Evolutionary conservation across 2,329 filamentous ascomycete genomes (phyloP), one percentile per base, ranked within the genome.

Genomic region (Chaetothyriales sp.): DNA sequence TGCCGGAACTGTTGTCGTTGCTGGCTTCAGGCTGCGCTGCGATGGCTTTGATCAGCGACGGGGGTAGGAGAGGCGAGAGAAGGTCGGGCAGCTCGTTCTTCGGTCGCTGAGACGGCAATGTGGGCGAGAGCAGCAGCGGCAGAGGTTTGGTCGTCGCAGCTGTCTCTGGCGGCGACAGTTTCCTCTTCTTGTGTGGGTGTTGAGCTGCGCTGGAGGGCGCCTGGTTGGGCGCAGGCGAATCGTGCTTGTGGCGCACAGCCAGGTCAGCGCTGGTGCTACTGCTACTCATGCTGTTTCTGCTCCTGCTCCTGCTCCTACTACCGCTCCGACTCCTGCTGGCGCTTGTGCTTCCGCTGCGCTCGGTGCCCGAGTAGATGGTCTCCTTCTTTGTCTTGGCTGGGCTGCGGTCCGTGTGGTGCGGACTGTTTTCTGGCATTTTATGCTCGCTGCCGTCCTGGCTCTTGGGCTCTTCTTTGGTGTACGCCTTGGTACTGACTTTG

Each of bases 401-500:
- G 32, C 32, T 5, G 32, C 32, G 5, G 32, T 39, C 32, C 10
- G 28, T 9, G 8, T 10, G 28, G 2, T 32, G 28, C 12, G 10
- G 32, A 4, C 32, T 15, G 12, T 39, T 15, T 9, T 39, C 32
- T 39, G 3, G 32, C 32, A 39, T 39, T 39, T 39, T 39, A 4
- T 15, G 32, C 32, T 39, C 32, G 3, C 32, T 15, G 32, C 32
- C 32, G 32, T 39, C 32, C 32, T 15, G 32, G 32, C 12, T 39
- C 10, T 5, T 39, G 12, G 32, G 69, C 53, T 66, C 72, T 61
- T 78, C 28, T 15, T 39, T 39, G 32, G 12, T 15, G 32, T 15
- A 15, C 10, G 3, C 32, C 32, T 39, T 39, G 15, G 32, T 15
- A 15, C 10, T 39, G 32, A 39, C 78, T 53, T 72, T 76, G 64